A percentile compares a stretch with the other conserved stretches of the same genome.
phyloP scores from a whole-genome alignment of 2,329 filamentous ascomycete species.

The Fusarium neocosmosporiellum region DNA sequence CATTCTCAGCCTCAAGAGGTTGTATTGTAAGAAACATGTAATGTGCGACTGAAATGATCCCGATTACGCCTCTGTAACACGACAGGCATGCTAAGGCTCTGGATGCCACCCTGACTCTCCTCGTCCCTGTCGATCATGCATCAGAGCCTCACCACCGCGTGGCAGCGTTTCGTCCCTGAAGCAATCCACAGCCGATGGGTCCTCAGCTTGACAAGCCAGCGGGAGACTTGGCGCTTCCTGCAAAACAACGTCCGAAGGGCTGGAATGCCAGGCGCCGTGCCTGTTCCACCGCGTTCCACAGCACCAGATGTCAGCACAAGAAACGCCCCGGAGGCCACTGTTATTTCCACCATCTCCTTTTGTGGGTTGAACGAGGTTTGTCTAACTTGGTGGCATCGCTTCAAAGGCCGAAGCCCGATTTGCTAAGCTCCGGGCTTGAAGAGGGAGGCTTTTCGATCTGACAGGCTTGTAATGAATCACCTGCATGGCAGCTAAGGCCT shows the following conservation, averaged over 20 bases:
- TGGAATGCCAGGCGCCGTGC: slow-evolving; percentile 20
- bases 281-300: slow-evolving; percentile 23
- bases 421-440: slow-evolving; percentile 10
- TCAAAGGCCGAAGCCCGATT: slow-evolving; percentile 11
- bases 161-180: not conserved
- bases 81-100: not conserved
- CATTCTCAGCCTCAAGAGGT: not conserved
- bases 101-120: not conserved
- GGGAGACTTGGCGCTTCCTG: not conserved
- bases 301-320: not conserved
- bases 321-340: slow-evolving; percentile 15
- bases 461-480: slow-evolving; percentile 22
- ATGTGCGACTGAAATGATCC: not conserved
- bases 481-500: not conserved
- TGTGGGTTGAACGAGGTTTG: not conserved
- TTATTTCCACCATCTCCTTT: not conserved
- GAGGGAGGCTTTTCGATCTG: not conserved
- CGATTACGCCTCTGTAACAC: slow-evolving; percentile 12
- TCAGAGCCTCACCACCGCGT: slow-evolving; percentile 1
- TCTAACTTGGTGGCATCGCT: slow-evolving; percentile 11
- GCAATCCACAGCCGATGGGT: not conserved
- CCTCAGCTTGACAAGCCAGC: not conserved
- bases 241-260: not conserved
- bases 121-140: slow-evolving; percentile 28
- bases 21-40: slow-evolving; percentile 5